Evolutionary conservation across 202 grass and related monocot genomes (phyloP), one percentile per base, ranked within the genome.

Genomic region (Schoenoplectus tabernaemontani): DNA sequence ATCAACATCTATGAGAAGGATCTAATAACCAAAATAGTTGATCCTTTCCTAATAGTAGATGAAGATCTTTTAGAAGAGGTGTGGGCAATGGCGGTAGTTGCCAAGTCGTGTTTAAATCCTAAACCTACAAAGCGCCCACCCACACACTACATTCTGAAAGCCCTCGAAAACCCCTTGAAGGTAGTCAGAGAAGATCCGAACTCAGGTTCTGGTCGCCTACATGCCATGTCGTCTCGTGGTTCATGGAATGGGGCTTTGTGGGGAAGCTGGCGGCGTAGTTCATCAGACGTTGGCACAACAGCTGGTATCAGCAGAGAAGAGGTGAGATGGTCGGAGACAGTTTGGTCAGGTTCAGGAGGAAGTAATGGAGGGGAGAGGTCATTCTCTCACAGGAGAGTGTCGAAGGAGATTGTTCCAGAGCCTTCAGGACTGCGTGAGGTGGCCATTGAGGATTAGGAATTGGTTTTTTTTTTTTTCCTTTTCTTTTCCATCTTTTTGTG

Each of bases 31-130:
- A 99, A 87, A 83, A 96, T 99, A 43, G 88, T 99, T 22, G 96
- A 99, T 66, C 96, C 96, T 24, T 87, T 79, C 1, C 88, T 99
- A 26, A 95, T 99, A 28, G 86, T 99, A 23, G 92, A 99, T 5
- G 96, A 99, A 87, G 96, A 99, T 59, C 96, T 92, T 81, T 66
- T 99, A 64, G 96, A 99, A 85, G 96, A 99, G 84, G 92, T 99
- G 16, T 99, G 96, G 96, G 96, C 96, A 9, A 93, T 99, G 86
- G 84, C 96, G 5, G 92, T 99, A 67, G 90, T 99, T 17, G 96
- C 96, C 5, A 99, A 93, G 85, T 93, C 96, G 51, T 99, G 96
- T 81, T 85, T 99, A 78, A 99, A 99, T 82, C 90, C 96, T 34
- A 91, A 88, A 81, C 83, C 96, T 42, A 83, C 83, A 2, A 93